Evolutionary conservation across 176 grass and related monocot species (phyloP), one percentile per base, ranked within the genome.

Genomic region (Otatea glauca): DNA sequence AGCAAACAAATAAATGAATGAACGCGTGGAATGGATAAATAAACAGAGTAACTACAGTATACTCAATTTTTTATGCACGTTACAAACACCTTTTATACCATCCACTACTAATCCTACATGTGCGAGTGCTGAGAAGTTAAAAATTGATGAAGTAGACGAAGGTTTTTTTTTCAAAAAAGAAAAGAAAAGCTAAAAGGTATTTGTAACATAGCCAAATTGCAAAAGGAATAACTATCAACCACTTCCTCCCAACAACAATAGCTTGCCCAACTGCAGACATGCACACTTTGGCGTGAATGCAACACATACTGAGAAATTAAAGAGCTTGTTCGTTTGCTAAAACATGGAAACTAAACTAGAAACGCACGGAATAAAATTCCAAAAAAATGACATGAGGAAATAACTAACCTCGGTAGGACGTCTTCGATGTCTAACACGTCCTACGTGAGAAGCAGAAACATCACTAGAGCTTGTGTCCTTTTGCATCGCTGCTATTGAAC

Each of bases 391-490:
- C 38, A 48, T 23, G n/a, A 59, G 25, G 18, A 51, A 82, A 62
- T 35, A 75, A 63, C 72, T 70, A 24, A 92, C 92, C 90, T 94
- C 92, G 67, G 59, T 72, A 38, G 77, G 17, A 10, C 71, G 81
- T 77, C 66, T 90, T 43, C 92, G 85, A 48, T 89, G 85, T 29
- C 92, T 94, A 48, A 67, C 81, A 73, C 92, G 87, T 13, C 90
- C 90, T 32, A 58, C 68, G 54, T 90, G 78, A 78, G 72, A 87
- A 59, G 77, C 25, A 70, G 87, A 85, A 85, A 42, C 70, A 25
- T 90, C 77, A 9, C 82, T 71, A 27, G 78, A 88, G 62, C 84
- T 85, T 8, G 54, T 61, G 56, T 92, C 87, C 67, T 76, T 85
- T 85, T 92, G 87, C 92, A 94, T 94, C 17, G 54, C 77, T 51